These are phyloP conservation scores for Ustilago shanxiensis DNA, from an alignment of 1,284 basidiomycete genomes.

Conservation along the genomic window DNA sequence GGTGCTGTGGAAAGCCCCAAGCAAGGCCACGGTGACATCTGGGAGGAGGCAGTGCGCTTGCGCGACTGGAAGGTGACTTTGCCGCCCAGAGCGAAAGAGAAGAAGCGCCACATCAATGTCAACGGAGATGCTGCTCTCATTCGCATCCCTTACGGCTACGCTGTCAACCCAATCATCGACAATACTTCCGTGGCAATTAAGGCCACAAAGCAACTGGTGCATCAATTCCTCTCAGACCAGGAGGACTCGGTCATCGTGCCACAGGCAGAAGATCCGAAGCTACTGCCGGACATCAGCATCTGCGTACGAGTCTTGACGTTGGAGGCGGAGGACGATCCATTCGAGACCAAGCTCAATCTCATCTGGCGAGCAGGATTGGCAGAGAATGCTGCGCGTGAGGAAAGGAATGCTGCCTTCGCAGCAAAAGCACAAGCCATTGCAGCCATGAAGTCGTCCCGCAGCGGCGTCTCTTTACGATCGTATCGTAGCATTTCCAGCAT, in stretches of 20 bases:
- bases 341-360: constrained; percentile 84
- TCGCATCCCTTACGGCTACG: constrained; percentile 83
- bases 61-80: constrained; percentile 75
- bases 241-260: constrained; percentile 63
- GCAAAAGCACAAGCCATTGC: constrained; percentile 76
- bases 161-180: constrained; percentile 74
- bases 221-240: constrained; percentile 70
- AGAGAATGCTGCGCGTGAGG: constrained; percentile 81
- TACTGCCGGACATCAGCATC: constrained; percentile 75
- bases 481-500: constrained; percentile 13
- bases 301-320: constrained; percentile 76
- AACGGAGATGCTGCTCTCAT: constrained; percentile 79
- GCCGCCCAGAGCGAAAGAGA: constrained; percentile 15
- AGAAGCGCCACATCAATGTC: constrained; percentile 69
- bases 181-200: constrained; percentile 71
- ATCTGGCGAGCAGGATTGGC: constrained; percentile 83
- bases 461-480: constrained; percentile 58
- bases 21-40: constrained; percentile 71
- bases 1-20: constrained; percentile 72
- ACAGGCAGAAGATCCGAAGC: constrained; percentile 64
- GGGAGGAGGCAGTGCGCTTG: constrained; percentile 84
- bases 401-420: constrained; percentile 84
- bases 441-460: constrained; percentile 69
- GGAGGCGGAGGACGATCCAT: constrained; percentile 88
- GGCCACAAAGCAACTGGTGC: constrained; percentile 71